Percentiles rank a stretch among this genome's conserved stretches.
These are phyloP conservation scores for Echites panduratus DNA, from an alignment of 257 asterid species.

Conservation along the genomic window DNA sequence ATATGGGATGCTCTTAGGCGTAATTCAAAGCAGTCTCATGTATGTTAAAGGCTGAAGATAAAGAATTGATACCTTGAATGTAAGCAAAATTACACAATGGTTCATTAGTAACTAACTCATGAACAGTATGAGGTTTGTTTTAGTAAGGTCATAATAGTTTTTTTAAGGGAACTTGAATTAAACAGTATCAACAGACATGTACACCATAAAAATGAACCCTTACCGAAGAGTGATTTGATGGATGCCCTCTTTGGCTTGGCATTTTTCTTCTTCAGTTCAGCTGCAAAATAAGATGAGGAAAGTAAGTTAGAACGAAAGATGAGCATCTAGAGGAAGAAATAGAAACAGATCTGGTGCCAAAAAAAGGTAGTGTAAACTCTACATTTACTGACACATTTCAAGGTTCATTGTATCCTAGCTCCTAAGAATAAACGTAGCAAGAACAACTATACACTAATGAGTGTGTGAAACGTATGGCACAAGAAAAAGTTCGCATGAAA, in stretches of 20 bases:
- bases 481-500: neutral
- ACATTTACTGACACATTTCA: neutral
- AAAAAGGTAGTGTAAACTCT: neutral
- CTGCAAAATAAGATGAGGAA: slow-evolving; percentile 36
- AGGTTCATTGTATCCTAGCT: neutral
- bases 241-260: slow-evolving; percentile 75
- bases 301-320: slow-evolving; percentile 11
- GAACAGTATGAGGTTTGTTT: neutral
- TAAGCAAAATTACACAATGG: neutral
- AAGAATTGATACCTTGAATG: neutral
- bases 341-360: neutral
- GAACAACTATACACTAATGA: neutral
- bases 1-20: neutral
- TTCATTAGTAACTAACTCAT: neutral
- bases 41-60: neutral
- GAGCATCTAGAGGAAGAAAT: neutral
- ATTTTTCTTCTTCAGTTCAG: slow-evolving; percentile 87
- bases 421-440: neutral
- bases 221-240: slow-evolving; percentile 86
- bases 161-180: neutral
- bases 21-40: neutral
- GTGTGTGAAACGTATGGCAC: neutral
- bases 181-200: neutral
- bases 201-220: slow-evolving; percentile 13
- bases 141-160: neutral